Base-by-base conservation (phyloP, 2,329 filamentous ascomycete species). In the Epichloe coenophiala region DNA sequence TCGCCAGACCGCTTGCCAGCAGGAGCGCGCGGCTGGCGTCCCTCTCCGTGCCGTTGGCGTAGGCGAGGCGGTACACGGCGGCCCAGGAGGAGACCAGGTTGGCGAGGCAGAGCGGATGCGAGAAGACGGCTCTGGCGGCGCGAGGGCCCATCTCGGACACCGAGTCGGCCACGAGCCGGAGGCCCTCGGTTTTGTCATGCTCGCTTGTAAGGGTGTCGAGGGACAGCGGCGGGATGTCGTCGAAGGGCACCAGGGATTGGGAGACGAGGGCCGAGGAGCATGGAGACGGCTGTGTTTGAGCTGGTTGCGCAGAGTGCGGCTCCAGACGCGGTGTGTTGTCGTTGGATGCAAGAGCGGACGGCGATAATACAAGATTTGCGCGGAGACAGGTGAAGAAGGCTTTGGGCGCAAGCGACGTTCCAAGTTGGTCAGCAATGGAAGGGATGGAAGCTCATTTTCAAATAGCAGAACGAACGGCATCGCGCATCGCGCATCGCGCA, bases 361-460 rank as follows among this genome's bases (percentile, higher is more conserved):
- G 71, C 48, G 73, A 75, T 52, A 91, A 80, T 59, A 83, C 82
- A 50, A 93, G 77, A 62, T 93, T 93, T 56, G 85, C 85, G 58
- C 86, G 81, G 15, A 93, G 75, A 58, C 88, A 91, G 51, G 81
- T 84, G 67, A 93, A 84, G 71, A 93, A 93, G 27, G 86, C 87
- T 93, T 31, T 31, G 9, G 27, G 7, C 27, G 27, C 27, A 17
- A 31, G 27, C 27, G 9, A 4, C 8, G 27, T 31, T 11, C 27
- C 9, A 31, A 31, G 27, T 31, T 31, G 9, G 27, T 31, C 9
- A 31, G 27, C 27, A 31, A 31, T 4, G 27, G 23, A 17, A 17
- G 17, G 17, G 17, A 17, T 17, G 17, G 17, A 17, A 17, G 17
- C 17, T 17, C 17, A 17, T 17, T 17, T 17, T 17, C 17, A 17